phyloP scores from a whole-genome alignment of 1,284 basidiomycete genomes.

The Malassezia japonica region DNA sequence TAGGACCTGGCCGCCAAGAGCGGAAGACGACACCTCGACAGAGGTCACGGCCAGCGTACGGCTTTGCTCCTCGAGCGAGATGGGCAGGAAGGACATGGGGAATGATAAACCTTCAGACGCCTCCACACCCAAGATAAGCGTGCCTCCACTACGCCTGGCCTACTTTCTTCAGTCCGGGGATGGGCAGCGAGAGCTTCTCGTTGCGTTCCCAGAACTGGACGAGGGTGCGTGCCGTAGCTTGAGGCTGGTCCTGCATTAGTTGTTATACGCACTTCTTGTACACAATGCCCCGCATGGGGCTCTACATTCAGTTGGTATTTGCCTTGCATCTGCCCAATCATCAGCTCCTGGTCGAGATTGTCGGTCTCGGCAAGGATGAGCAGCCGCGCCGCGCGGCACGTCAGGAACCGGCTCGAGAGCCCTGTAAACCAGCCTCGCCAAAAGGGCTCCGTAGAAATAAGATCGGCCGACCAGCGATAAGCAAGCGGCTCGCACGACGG shows the following conservation, averaged over 20 bases:
- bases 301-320: conserved; percentile 91
- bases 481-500: conserved; percentile 8
- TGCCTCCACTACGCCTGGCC: conserved; percentile 18
- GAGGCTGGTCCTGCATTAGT: conserved; percentile 8
- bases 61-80: background rate
- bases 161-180: conserved; percentile 27
- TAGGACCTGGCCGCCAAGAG: conserved; percentile 67
- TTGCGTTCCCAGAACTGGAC: conserved; percentile 86
- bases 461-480: conserved; percentile 68
- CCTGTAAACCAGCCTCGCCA: conserved; percentile 90
- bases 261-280: conserved; percentile 66
- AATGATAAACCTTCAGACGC: no score
- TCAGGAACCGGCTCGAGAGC: conserved; percentile 68
- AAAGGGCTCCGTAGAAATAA: conserved; percentile 73
- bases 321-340: conserved; percentile 91
- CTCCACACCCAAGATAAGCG: no score
- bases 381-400: conserved; percentile 66
- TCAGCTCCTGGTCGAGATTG: conserved; percentile 78
- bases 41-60: conserved; percentile 27
- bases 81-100: conserved; percentile 3
- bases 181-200: conserved; percentile 51
- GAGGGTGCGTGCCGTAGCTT: conserved; percentile 61
- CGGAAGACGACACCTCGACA: conserved; percentile 73
- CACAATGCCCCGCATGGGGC: conserved; percentile 75
- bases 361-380: conserved; percentile 87